Base-by-base conservation (phyloP, 257 asterid genomes). In the Solanum piurae region DNA sequence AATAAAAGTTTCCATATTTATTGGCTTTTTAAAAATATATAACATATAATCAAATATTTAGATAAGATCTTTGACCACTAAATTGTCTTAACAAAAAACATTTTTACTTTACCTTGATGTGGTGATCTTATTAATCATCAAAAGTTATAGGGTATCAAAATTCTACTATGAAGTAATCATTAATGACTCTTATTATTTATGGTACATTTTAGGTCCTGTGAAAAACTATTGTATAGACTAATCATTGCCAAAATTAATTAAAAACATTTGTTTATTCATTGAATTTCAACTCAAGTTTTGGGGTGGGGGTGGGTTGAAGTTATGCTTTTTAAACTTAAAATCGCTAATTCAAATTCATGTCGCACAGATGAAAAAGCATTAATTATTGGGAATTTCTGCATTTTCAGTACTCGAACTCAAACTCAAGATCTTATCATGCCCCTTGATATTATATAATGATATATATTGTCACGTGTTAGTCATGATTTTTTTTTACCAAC, bases 1-100 rank as follows among this genome's bases (percentile, higher is more conserved):
- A 46, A 46, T 46, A 44, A 80, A 80, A 46, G 85, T 29, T 80
- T 80, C 85, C 85, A 80, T 46, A 80, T 29, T 80, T 27, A 27
- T 80, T 29, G 85, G 85, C 85, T 80, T 80, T 77, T 4, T 5
- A 1, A 1, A 49, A 0, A 4, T 13, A 46, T 46, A 13, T 1
- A 46, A 4, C 10, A 5, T 37, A 79, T 18, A 52, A 80, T 46
- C 68, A 46, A 80, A 80, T 29, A 80, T 46, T 55, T 46, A 29
- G 85, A 80, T 80, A 46, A 8, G 40, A 80, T 46, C 85, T 80
- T 80, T 80, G 85, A 80, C 85, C 85, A 46, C 68, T 80, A 80
- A 80, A 8, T 46, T 80, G 68, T 80, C 68, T 46, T 46, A 80
- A 80, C 11, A 27, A 14, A 74, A 80, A 46, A 46, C 2, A 46